Percentiles rank a stretch among this genome's conserved stretches.
phyloP scores from a whole-genome alignment of 1,284 basidiomycete genomes.

The Trametes sp. region DNA sequence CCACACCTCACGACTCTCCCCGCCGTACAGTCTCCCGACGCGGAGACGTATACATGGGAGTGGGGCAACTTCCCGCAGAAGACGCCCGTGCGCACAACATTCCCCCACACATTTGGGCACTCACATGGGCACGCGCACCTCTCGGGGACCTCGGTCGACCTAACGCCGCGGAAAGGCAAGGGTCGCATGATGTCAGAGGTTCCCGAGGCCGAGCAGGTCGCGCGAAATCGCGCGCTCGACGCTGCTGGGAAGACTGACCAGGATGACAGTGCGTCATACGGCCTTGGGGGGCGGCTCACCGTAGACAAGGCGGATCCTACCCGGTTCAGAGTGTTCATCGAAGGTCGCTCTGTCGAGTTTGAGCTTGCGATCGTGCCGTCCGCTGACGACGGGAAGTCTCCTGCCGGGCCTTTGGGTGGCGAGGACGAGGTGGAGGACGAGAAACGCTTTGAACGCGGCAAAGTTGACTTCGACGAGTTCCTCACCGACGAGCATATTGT shows the following conservation, averaged over 20 bases:
- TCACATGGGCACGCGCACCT: conserved; percentile 18
- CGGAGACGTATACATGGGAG: conserved; percentile 83
- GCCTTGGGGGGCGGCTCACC: conserved; percentile 59
- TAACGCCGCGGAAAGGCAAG: conserved; percentile 34
- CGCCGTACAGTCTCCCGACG: conserved; percentile 26
- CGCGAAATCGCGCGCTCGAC: conserved; percentile 10
- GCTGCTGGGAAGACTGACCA: conserved; percentile 6
- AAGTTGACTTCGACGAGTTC: conserved; percentile 62
- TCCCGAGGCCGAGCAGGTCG: conserved; percentile 17
- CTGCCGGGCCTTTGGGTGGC: conserved; percentile 44
- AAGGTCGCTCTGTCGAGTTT: conserved; percentile 62
- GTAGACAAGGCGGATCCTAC: conserved; percentile 59
- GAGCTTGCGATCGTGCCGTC: conserved; percentile 62
- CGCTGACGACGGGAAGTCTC: conserved; percentile 35
- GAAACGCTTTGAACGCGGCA: conserved; percentile 58
- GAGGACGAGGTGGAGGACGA: conserved; percentile 60
- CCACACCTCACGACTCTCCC: conserved; percentile 30
- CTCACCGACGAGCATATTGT: conserved; percentile 62
- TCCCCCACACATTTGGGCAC: conserved; percentile 44
- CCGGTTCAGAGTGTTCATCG: conserved; percentile 62
- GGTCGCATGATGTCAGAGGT: conserved; percentile 33
- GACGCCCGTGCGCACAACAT: conserved; percentile 65
- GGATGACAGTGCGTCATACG: conserved; percentile 44
- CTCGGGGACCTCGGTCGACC: conserved; percentile 18
- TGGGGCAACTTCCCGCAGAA: conserved; percentile 87